These are phyloP conservation scores for Boletales sp. DNA, from an alignment of 768 basidiomycete genomes.

Conservation along the genomic window DNA sequence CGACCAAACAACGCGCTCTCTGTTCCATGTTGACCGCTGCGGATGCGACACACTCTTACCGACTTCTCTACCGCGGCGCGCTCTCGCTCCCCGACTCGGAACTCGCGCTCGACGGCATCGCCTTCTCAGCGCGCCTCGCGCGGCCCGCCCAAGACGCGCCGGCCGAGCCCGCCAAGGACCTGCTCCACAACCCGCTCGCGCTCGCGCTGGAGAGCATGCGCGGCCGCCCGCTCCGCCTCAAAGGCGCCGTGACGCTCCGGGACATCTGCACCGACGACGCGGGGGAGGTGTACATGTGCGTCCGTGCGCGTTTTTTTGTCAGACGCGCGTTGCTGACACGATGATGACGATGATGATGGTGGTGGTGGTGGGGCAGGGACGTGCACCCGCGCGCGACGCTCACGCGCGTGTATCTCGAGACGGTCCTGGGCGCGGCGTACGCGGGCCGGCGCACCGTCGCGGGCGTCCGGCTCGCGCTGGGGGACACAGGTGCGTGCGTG, in stretches of 20 bases:
- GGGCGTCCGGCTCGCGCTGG: no score
- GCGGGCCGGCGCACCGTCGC: no score
- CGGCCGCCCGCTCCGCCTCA: constrained; percentile 58
- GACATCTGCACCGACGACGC: constrained; percentile 60
- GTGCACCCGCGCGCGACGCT: constrained; percentile 64
- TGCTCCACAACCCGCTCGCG: constrained; percentile 68
- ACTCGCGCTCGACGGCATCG: constrained; percentile 67
- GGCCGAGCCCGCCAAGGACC: constrained; percentile 21
- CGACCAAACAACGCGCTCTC: constrained; percentile 14
- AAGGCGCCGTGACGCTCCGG: constrained; percentile 48
- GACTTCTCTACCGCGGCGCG: constrained; percentile 73
- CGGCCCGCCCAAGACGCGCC: constrained; percentile 24
- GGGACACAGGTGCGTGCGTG: constrained; percentile 58
- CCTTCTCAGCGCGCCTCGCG: constrained; percentile 55
- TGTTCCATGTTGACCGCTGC: background rate
- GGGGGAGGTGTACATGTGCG: constrained; percentile 43
- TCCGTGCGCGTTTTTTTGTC: background rate
- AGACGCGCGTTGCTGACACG: background rate
- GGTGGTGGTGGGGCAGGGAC: no score
- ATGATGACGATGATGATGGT: no score
- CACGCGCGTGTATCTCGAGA: constrained; percentile 67
- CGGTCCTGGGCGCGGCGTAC: constrained; percentile 55
- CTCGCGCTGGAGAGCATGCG: constrained; percentile 79
- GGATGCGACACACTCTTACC: constrained; percentile 21
- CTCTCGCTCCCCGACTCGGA: constrained; percentile 72